Evolutionary conservation across 1,284 basidiomycete genomes (phyloP).

Genomic region (Apiotrichum sp.): DNA sequence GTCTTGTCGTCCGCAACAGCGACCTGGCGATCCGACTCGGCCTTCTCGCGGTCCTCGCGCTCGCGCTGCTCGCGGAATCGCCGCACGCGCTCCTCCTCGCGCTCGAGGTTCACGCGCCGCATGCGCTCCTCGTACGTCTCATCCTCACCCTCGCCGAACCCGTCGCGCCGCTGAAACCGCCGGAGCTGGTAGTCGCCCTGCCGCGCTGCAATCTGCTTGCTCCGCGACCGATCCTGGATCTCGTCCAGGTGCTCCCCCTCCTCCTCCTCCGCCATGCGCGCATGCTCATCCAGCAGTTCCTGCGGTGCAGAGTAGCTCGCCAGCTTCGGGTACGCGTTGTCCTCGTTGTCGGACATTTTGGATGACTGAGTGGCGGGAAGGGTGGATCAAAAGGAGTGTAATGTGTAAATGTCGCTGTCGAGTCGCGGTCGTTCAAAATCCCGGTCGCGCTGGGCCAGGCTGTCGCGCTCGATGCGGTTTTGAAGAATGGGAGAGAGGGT

Average conservation of each 20-base stretch:
- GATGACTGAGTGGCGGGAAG: background rate
- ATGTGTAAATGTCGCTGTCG: too few species aligned
- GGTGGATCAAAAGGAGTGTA: background rate
- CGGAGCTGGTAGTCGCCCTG: slow-evolving; percentile 95
- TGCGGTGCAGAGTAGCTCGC: slow-evolving; percentile 88
- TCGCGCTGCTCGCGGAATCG: slow-evolving; percentile 77
- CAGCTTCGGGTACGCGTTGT: slow-evolving; percentile 51
- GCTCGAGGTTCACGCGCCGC: slow-evolving; percentile 82
- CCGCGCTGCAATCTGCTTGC: slow-evolving; percentile 86
- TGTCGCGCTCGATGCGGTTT: too few species aligned
- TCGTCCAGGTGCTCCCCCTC: slow-evolving; percentile 80
- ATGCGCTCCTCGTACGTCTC: slow-evolving; percentile 92
- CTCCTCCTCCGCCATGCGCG: slow-evolving; percentile 83
- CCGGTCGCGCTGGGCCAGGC: too few species aligned
- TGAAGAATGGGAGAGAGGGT: too few species aligned
- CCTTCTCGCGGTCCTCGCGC: slow-evolving; percentile 56
- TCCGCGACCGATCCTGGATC: slow-evolving; percentile 84
- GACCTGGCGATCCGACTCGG: slow-evolving; percentile 55
- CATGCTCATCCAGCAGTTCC: slow-evolving; percentile 91
- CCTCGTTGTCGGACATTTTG: slow-evolving; percentile 16
- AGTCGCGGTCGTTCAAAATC: too few species aligned
- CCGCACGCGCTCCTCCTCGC: slow-evolving; percentile 82
- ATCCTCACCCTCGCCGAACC: slow-evolving; percentile 57
- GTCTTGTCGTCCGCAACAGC: slow-evolving; percentile 63
- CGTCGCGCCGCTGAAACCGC: slow-evolving; percentile 68